Evolutionary conservation across 768 basidiomycete genomes (phyloP), one percentile per base, ranked within the genome.

Genomic region (Leccinum aurantiacum): DNA sequence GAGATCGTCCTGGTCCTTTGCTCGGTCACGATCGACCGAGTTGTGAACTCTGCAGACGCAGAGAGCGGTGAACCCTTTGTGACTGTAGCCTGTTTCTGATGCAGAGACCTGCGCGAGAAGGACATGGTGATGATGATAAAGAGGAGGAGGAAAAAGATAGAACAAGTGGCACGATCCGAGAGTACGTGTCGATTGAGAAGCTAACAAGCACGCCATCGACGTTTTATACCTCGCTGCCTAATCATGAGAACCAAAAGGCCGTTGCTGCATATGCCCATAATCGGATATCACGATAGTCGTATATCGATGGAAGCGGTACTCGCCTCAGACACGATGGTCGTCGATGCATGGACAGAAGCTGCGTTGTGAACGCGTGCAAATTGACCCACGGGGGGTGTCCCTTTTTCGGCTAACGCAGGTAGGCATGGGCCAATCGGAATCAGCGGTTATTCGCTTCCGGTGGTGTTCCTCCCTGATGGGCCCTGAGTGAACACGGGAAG

Each of bases 1-100:
- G 69, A 67, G 14, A 27, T 0, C 25, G 68, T 65, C 54, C 64
- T 70, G 54, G 57, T 51, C 31, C 62, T 57, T n/a, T 53, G 54
- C 41, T 66, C 64, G 33, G 57, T 51, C 2, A 49, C 37, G 7
- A 57, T 4, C 11, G 59, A 47, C 27, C 59, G 63, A 27, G 29
- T 17, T 0, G 58, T 1, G 8, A 41, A 58, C n/a, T 66, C 69
- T 27, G 48, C 50, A 6, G 68, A 49, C 22, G 59, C 53, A 13
- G 64, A 49, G 57, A 70, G 59, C 35, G 61, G 57, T 1, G 69
- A 64, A 1, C 19, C 9, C 49, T 38, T 69, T 9, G 41, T 44
- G 35, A 61, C 50, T 9, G 65, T 53, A 25, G 24, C 27, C 13
- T 52, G 22, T 29, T 60, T 65, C n/a, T 59, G 54, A 13, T 67